Conservation (phyloP, 768 basidiomycete genomes). For the Zangia roseola region DNA sequence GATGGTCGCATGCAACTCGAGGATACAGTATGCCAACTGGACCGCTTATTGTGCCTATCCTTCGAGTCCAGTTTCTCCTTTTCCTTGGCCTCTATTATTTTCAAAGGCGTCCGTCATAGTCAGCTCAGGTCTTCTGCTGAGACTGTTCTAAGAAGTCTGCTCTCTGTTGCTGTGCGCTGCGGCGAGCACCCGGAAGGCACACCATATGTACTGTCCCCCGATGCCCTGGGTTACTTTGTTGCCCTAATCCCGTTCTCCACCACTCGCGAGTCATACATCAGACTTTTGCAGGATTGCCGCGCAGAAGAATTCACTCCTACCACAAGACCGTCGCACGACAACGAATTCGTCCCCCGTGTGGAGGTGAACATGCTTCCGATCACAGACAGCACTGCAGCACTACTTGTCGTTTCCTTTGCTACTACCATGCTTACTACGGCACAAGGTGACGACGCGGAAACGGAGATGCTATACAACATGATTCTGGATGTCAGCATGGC, state of each 20-base stretch:
- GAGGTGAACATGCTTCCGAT: slow-evolving; percentile 61
- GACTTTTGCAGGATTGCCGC: slow-evolving; percentile 62
- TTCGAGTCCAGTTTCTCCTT: slow-evolving; percentile 82
- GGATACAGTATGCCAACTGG: slow-evolving; percentile 68
- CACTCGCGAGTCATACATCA: slow-evolving; percentile 51
- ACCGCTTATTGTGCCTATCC: slow-evolving; percentile 68
- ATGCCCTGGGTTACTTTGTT: slow-evolving; percentile 76
- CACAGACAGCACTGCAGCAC: slow-evolving; percentile 58
- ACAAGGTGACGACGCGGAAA: slow-evolving; percentile 79
- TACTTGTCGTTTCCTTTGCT: slow-evolving; percentile 73
- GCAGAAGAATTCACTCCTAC: slow-evolving; percentile 47
- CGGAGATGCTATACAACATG: slow-evolving; percentile 74
- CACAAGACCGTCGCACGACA: slow-evolving; percentile 38
- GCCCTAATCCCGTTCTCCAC: slow-evolving; percentile 72
- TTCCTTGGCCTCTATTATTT: slow-evolving; percentile 76
- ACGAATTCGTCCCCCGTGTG: slow-evolving; percentile 50
- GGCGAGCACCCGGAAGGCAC: slow-evolving; percentile 39
- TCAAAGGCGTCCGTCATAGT: slow-evolving; percentile 80
- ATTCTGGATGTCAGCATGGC: slow-evolving; percentile 66
- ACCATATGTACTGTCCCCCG: slow-evolving; percentile 47
- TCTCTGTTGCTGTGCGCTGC: slow-evolving; percentile 57
- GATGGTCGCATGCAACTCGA: slow-evolving; percentile 64
- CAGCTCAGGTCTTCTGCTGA: slow-evolving; percentile 61
- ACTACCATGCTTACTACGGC: slow-evolving; percentile 73
- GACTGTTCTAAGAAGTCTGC: slow-evolving; percentile 57